Base-by-base conservation (phyloP, 345 rosid genomes). In the Camelina hispida region DNA sequence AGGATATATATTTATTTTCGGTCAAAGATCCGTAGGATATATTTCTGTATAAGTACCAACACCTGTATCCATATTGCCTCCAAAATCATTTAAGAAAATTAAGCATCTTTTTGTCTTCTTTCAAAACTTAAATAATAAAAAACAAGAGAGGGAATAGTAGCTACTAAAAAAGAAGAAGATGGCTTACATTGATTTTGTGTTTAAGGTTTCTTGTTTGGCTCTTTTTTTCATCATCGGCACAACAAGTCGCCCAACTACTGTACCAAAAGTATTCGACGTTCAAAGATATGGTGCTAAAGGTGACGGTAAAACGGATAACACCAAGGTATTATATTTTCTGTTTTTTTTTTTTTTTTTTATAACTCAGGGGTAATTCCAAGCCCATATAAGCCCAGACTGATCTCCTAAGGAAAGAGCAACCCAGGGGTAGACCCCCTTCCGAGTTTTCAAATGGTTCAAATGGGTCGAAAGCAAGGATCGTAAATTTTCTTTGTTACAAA, bases 231-330 rank as follows among this genome's bases (percentile, higher is more conserved):
- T 51, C 34, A 14, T 32, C 20, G 59, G 22, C 59, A 20, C 58
- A 8, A 37, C 48, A 38, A 37, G 51, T 38, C 37, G 22, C 11
- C 62, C 16, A 3, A 13, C 47, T 37, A n/a, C 37, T 9, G 8
- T 15, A 15, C 38, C 50, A 5, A 53, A 53, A 38, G n/a, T 38
- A 18, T 51, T 67, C 23, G 7, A 67, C 9, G 22, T 67, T n/a
- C 35, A 6, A 52, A 35, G 59, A 3, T 53, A 52, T 67, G 71
- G 61, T 52, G 71, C 71, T 9, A 52, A 18, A 37, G 35, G 22
- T 28, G 71, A 66, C 32, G 71, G 71, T 4, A 66, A 14, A 52
- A 37, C 37, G 1, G 61, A 52, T 67, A 52, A 37, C 22, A 22
- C 71, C 15, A 52, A 67, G 22, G 60, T 67, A 52, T 11, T 67